Base-by-base conservation (phyloP, 331 rosid species). In the Quercus lobata region DNA sequence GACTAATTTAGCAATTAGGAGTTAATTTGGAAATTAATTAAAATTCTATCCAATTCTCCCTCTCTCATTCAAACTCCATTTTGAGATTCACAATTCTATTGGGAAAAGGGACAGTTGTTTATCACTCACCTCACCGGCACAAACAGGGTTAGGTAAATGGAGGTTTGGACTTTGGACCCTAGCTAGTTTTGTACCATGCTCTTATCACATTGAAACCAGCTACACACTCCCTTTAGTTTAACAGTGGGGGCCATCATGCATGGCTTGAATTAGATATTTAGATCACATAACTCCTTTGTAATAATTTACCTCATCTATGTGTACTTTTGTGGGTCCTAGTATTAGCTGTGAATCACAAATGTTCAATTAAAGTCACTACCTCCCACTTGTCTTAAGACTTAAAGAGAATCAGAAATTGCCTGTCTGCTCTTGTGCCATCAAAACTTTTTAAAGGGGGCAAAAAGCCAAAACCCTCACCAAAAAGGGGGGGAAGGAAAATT, bases 261-360 rank as follows among this genome's bases (percentile, higher is more conserved):
- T 68, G 72, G 72, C 37, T 25, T 68, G 17, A 32, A 35, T 34
- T 18, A 68, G 17, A 17, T 71, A 32, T n/a, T 34, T 18, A 35
- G 17, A 17, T 71, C 34, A 11, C 74, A 71, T 12, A 11, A 22
- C 11, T 15, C 35, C 22, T 2, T 22, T 49, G 54, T 12, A 49
- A 71, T 34, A 22, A 71, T 71, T 46, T 44, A 41, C 22, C 74
- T 52, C 4, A 61, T 34, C 9, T 15, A 37, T 29, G 15, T 57
- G 57, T 2, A 35, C 78, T 30, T 35, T 76, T 25, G 81, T 71
- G 76, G 86, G 84, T 73, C 88, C 84, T 79, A 66, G 5, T 37
- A 61, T 83, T 89, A 83, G 89, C 89, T 85, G 90, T 83, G 56
- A 1, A 61, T 80, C 86, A 72, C 87, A 77, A 78, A 81, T 79